Evolutionary conservation across 768 basidiomycete genomes (phyloP), one percentile per base, ranked within the genome.

Genomic region (Leucogyrophana mollusca): DNA sequence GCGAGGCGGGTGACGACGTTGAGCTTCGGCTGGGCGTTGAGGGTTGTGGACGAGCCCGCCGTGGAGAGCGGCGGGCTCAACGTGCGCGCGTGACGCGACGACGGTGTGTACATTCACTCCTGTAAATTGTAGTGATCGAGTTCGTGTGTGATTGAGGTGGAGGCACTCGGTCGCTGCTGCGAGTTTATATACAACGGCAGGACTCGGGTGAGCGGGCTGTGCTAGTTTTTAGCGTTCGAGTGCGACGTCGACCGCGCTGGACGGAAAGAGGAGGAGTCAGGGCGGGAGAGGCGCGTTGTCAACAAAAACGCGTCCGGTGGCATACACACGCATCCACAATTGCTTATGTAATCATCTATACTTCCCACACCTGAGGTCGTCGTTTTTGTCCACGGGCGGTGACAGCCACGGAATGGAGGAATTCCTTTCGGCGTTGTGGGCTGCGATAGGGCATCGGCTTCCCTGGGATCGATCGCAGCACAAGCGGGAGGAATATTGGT

Each of bases 1-100:
- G 80, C 82, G 24, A 90, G 74, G 41, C 85, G 83, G 38, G 85
- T 82, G 3, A 89, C 85, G 13, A 90, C 69, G 58, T 87, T 87
- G 41, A 82, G 56, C 57, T 77, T 82, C 46, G 68, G 66, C 7
- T 71, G 68, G 18, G 63, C 68, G 9, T 76, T 76, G 33, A 77
- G 53, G 3, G 77, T 77, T 17, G 77, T 73, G 4, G 78, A 67
- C 38, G 77, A 77, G 34, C 51, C 63, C 8, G 62, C 55, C 34
- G 34, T 52, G 3, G 66, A 68, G 47, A 54, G 53, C 0, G 67
- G 59, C 4, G 67, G 67, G 21, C 67, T 68, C 9, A 56, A 32
- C 7, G 58, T 50, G 50, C 67, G 68, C 52, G 40, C 56, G 36
- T 53, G 58, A 50, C 65, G 64, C 34, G 63, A 53, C 17, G 54